Evolutionary conservation across 495 filamentous ascomycete species (phyloP), one percentile per base, ranked within the genome.

Genomic region (Aspergillus mulundensis): DNA sequence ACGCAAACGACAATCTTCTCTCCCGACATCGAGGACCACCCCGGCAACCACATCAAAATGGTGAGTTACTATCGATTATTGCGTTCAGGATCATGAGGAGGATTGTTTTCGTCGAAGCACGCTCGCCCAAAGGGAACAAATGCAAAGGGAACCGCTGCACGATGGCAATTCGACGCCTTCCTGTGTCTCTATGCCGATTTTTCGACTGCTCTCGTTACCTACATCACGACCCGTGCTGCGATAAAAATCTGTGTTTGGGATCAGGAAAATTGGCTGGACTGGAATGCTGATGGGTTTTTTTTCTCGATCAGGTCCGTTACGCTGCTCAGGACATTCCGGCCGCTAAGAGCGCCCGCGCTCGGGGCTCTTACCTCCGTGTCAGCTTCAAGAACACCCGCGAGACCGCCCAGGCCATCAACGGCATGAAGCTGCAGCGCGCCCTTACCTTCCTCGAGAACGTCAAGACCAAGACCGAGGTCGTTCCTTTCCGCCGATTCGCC

Each of bases 341-440:
- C 72, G 82, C 85, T 63, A 98, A 97, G 84, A 95, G 89, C 76
- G 95, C 94, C 75, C 90, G 91, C 79, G 86, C 92, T 70, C 91
- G 93, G 76, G 95, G 95, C 75, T 89, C 92, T 73, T 97, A 97
- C 85, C 90, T 99, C 63, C 92, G 94, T 68, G 91, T 96, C 71
- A 94, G 88, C 66, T 97, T 96, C 88, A 97, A 97, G 86, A 97
- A 98, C 86, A 97, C 94, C 76, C 90, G 93, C 72, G 95, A 99
- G 83, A 96, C 94, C 61, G 95, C 94, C 54, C 92, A 97, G 81
- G 91, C 93, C 60, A 91, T 97, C 86, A 97, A 90, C 78, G 93
- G 94, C 77, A 96, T 93, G 94, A 97, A 97, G 83, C 81, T 97
- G 69, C 80, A 87, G 76, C 94, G 94, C 70, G 95, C 94, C 61